Conservation (phyloP, 257 asterid species). For the Solanum bulbocastanum region DNA sequence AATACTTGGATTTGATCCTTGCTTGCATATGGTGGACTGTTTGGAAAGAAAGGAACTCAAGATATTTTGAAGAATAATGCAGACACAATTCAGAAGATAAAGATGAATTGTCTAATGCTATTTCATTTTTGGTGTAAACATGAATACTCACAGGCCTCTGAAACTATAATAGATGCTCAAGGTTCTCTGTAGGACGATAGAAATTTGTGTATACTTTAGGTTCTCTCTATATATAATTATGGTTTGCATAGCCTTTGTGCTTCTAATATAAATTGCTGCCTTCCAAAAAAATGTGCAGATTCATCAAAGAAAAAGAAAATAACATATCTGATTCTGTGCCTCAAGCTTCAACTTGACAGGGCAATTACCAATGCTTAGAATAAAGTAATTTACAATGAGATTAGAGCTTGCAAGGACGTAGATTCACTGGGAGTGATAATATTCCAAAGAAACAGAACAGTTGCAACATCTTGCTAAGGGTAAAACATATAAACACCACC, state of each 20-base stretch:
- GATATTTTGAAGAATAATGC: not conserved
- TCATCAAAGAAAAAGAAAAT: not conserved
- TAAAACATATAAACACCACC: constrained; percentile 17
- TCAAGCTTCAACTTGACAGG: not conserved
- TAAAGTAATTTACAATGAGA: not conserved
- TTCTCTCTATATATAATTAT: not conserved
- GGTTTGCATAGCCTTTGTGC: not conserved
- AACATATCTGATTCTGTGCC: not conserved
- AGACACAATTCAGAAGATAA: not conserved
- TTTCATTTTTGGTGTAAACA: not conserved
- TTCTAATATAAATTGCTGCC: not conserved
- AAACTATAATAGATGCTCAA: not conserved
- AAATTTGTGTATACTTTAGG: not conserved
- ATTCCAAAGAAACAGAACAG: not conserved
- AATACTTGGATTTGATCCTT: not conserved
- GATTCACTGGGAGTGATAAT: not conserved
- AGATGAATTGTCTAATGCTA: not conserved
- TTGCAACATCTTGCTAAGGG: not conserved
- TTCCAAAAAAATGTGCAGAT: not conserved
- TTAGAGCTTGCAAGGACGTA: not conserved
- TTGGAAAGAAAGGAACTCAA: not conserved
- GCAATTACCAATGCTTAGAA: not conserved
- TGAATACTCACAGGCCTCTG: not conserved
- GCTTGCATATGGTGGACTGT: not conserved
- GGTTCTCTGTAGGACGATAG: not conserved